Conservation (phyloP, 2,329 filamentous ascomycete genomes). For the Cercospora zeina region DNA sequence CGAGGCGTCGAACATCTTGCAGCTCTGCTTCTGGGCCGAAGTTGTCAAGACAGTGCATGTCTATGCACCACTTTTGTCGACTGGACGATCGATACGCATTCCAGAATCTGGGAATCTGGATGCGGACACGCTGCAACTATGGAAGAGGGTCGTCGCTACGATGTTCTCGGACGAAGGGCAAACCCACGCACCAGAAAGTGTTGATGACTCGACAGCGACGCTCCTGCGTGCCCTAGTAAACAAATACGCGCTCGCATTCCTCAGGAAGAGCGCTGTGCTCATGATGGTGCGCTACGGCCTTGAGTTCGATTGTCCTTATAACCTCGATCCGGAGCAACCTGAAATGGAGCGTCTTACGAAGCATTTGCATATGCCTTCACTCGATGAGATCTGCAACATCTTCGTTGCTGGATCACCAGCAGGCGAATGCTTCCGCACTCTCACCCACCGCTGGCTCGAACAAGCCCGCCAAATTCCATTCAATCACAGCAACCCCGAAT, state of each 20-base stretch:
- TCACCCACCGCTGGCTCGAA: slow-evolving; percentile 71
- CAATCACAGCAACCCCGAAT: slow-evolving; percentile 40
- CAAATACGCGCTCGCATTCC: slow-evolving; percentile 84
- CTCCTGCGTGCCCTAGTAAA: slow-evolving; percentile 53
- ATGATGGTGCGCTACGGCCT: slow-evolving; percentile 86
- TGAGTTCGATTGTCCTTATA: slow-evolving; percentile 70
- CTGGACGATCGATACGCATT: background rate
- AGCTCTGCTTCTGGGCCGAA: slow-evolving; percentile 86
- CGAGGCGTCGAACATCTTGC: slow-evolving; percentile 61
- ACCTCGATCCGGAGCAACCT: slow-evolving; percentile 34
- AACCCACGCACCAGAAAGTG: background rate
- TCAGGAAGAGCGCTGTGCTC: slow-evolving; percentile 80
- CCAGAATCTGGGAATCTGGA: background rate
- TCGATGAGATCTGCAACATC: slow-evolving; percentile 73
- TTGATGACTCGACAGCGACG: slow-evolving; percentile 9
- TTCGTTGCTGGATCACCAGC: slow-evolving; percentile 48
- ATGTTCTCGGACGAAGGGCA: slow-evolving; percentile 13
- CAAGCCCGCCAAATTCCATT: slow-evolving; percentile 48
- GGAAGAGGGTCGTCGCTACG: slow-evolving; percentile 12
- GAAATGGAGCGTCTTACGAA: slow-evolving; percentile 82
- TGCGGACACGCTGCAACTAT: slow-evolving; percentile 2
- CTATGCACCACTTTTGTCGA: slow-evolving; percentile 43
- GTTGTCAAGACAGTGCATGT: slow-evolving; percentile 75
- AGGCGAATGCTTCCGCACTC: slow-evolving; percentile 47
- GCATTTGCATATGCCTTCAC: slow-evolving; percentile 70